These are phyloP conservation scores for Odontarrhena argentea DNA, from an alignment of 345 rosid species.

Conservation along the genomic window DNA sequence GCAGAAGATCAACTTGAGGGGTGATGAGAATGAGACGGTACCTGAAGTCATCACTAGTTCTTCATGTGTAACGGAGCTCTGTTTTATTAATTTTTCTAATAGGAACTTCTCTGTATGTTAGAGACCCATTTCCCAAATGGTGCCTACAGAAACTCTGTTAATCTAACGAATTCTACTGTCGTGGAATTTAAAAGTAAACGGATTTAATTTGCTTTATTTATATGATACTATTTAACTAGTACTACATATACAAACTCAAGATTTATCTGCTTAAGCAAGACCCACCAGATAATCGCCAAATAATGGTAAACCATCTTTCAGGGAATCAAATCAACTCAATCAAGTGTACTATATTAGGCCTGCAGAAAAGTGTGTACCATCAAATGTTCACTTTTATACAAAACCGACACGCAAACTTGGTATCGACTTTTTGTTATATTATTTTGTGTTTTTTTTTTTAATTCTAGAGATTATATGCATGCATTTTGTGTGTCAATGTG, in stretches of 20 bases:
- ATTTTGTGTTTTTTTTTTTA: neutral
- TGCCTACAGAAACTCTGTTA: conserved; percentile 6
- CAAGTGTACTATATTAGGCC: too few relatives aligned
- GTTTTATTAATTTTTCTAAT: neutral
- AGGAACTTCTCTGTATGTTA: conserved; percentile 11
- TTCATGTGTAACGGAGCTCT: conserved; percentile 15
- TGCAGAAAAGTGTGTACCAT: too few relatives aligned
- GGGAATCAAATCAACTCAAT: too few relatives aligned
- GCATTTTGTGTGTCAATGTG: conserved; percentile 13
- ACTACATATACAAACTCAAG: neutral
- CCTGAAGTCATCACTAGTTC: conserved; percentile 9
- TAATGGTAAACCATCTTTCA: too few relatives aligned
- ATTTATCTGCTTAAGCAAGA: too few relatives aligned
- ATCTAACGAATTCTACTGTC: conserved; percentile 8
- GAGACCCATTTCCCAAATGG: conserved; percentile 5
- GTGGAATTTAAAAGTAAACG: neutral
- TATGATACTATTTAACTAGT: neutral
- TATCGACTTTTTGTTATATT: neutral
- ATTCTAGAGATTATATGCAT: neutral
- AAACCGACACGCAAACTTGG: conserved; percentile 12
- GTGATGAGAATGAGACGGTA: conserved; percentile 19
- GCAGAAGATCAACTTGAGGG: conserved; percentile 42
- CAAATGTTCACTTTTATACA: too few relatives aligned
- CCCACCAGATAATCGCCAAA: too few relatives aligned
- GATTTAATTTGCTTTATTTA: neutral